Conservation (phyloP, 2,329 filamentous ascomycete species). For the Neonectria sp. region DNA sequence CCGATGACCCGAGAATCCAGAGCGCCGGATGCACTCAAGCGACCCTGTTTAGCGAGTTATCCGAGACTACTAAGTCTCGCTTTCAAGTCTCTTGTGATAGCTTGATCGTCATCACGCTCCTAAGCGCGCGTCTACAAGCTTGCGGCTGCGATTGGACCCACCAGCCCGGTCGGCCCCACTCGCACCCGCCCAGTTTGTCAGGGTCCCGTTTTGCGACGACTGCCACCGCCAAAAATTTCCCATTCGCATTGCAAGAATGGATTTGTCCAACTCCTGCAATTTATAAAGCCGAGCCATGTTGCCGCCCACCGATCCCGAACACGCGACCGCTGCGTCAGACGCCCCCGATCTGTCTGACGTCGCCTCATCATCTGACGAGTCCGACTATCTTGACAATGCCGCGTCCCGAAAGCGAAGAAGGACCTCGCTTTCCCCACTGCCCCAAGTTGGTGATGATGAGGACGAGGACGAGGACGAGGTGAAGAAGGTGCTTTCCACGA, state of each 20-base stretch:
- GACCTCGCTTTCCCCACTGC: constrained; percentile 47
- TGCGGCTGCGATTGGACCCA: constrained; percentile 31
- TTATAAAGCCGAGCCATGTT: constrained; percentile 43
- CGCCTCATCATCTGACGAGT: constrained; percentile 55
- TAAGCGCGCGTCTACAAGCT: constrained; percentile 50
- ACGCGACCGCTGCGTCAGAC: constrained; percentile 37
- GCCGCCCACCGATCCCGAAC: constrained; percentile 38
- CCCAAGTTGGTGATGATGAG: constrained; percentile 45
- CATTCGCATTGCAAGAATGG: constrained; percentile 36
- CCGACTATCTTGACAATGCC: constrained; percentile 65
- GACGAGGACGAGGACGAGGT: constrained; percentile 54
- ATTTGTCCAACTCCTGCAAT: constrained; percentile 41
- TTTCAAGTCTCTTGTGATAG: constrained; percentile 17
- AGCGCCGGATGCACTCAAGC: not conserved
- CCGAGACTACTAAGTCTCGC: not conserved
- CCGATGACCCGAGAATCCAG: not conserved
- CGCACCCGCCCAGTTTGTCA: constrained; percentile 23
- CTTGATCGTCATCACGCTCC: constrained; percentile 24
- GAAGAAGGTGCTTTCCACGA: constrained; percentile 56
- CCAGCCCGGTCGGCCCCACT: constrained; percentile 23
- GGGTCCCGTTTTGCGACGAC: constrained; percentile 42
- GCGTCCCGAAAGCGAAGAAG: constrained; percentile 63
- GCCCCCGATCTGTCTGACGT: constrained; percentile 33
- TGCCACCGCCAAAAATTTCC: constrained; percentile 49
- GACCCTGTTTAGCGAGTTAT: not conserved